A percentile compares a stretch with the other conserved stretches of the same genome.
Conservation (phyloP, 2,329 filamentous ascomycete genomes). For the Meredithiella fracta region DNA sequence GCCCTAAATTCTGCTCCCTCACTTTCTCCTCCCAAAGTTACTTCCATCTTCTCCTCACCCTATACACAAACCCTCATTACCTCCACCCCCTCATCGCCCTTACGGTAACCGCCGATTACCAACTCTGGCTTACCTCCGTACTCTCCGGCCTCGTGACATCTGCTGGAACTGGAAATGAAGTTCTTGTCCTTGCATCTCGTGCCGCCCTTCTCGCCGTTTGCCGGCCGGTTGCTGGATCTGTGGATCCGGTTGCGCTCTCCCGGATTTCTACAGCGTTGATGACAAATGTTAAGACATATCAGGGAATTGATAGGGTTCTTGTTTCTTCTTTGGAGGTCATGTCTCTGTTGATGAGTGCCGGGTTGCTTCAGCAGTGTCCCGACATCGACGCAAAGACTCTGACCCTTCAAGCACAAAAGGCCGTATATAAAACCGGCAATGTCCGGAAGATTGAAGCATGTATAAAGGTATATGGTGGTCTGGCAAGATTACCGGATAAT, state of each 20-base stretch:
- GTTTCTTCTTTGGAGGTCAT: conserved; percentile 63
- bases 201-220: conserved; percentile 39
- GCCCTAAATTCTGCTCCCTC: conserved; percentile 22
- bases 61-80: conserved; percentile 23
- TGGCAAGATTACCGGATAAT: conserved; percentile 30
- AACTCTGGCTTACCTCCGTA: conserved; percentile 34
- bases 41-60: conserved; percentile 36
- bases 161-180: conserved; percentile 62
- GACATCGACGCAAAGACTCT: conserved; percentile 36
- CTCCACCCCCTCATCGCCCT: conserved; percentile 24
- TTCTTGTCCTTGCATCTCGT: conserved; percentile 52
- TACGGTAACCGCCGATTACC: conserved; percentile 21
- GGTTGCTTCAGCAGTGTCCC: conserved; percentile 27
- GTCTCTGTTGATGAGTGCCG: conserved; percentile 58
- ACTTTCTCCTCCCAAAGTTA: conserved; percentile 44
- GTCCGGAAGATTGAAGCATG: conserved; percentile 69
- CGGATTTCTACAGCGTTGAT: conserved; percentile 35
- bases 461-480: conserved; percentile 58
- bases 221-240: neutral
- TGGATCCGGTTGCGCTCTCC: conserved; percentile 22
- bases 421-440: conserved; percentile 69
- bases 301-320: conserved; percentile 51
- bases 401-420: conserved; percentile 56
- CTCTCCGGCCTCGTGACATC: conserved; percentile 55
- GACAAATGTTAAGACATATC: conserved; percentile 34